Base-by-base conservation (phyloP, 2,329 filamentous ascomycete species). In the Scedosporium dehoogii region DNA sequence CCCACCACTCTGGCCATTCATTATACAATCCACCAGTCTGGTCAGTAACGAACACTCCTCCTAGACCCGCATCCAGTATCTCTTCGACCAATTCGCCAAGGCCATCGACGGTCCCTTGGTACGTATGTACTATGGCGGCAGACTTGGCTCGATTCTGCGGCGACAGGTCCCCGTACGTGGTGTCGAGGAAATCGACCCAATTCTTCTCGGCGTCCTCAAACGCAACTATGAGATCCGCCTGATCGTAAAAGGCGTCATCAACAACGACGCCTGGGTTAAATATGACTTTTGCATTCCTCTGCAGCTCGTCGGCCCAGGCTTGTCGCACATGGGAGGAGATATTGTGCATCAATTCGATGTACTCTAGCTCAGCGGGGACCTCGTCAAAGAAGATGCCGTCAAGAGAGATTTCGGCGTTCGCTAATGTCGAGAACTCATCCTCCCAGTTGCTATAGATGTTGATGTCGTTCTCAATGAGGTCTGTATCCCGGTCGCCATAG, bases 311-410 rank as follows among this genome's bases (percentile, higher is more conserved):
- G 7, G 51, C 23, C 67, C 68, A 68, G 27, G 64, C 62, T 14
- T 48, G 14, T 21, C 60, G 62, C 10, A 62, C 68, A 71, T 76
- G 62, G 2, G 42, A 58, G 7, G 68, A 63, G 53, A 72, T 56
- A 18, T 65, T 59, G 21, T 69, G 65, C 68, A 69, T 67, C 62
- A 66, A 68, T 48, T 65, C 59, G 29, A 64, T 65, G 58, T 66
- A 61, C 18, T 62, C 58, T 7, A 65, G 62, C 25, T 67, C 67
- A 14, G 68, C 70, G 5, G 78, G 78, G 46, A 74, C 76, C 68
- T 81, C 77, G 64, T 80, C 78, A 63, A 80, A 75, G 68, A 81
- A 80, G 66, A 81, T 79, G 58, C 77, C 78, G 60, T 72, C 72
- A 66, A 81, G 70, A 21, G 73, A 69, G 59, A 81, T 68, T 48